phyloP scores from a whole-genome alignment of 257 asterid species.

The Vinca minor region DNA sequence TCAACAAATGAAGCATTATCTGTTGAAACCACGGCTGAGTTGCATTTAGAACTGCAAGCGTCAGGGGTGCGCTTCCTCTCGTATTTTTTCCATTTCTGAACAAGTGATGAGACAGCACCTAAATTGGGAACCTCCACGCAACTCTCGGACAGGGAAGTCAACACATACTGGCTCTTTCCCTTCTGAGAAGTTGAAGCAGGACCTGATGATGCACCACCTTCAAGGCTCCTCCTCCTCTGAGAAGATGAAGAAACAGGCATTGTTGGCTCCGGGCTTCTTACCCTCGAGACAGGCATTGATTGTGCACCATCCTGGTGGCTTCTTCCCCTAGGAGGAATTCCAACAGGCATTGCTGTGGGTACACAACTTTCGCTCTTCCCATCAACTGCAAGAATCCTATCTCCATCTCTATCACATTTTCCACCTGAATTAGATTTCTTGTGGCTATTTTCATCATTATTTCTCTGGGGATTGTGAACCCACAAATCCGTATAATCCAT shows the following conservation, averaged over 20 bases:
- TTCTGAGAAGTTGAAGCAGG: conserved; percentile 1
- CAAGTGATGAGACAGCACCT: conserved; percentile 69
- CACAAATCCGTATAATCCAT: conserved; percentile 47
- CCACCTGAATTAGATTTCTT: conserved; percentile 11
- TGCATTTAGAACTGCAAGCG: conserved; percentile 15
- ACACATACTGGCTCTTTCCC: conserved; percentile 4
- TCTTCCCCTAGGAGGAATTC: conserved; percentile 20
- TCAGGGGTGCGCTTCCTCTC: conserved; percentile 23
- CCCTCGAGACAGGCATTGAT: conserved; percentile 5
- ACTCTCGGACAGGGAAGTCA: conserved; percentile 18
- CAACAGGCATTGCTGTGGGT: not conserved
- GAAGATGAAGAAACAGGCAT: conserved; percentile 13
- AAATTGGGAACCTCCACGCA: conserved; percentile 25
- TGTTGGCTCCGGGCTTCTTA: conserved; percentile 4
- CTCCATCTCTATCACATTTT: conserved; percentile 36
- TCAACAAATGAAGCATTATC: conserved; percentile 14
- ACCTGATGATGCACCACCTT: conserved; percentile 1
- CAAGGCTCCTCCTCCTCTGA: conserved; percentile 11
- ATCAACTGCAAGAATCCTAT: conserved; percentile 8
- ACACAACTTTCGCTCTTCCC: conserved; percentile 4
- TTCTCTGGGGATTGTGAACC: conserved; percentile 52
- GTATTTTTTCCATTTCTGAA: conserved; percentile 61
- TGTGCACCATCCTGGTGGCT: conserved; percentile 8
- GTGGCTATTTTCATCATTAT: conserved; percentile 1
- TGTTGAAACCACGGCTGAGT: not conserved